Percentiles rank a stretch among this genome's conserved stretches.
These are phyloP conservation scores for Chrysochromulina tobinii DNA, from an alignment of 78 protist genomes.

Conservation along the genomic window DNA sequence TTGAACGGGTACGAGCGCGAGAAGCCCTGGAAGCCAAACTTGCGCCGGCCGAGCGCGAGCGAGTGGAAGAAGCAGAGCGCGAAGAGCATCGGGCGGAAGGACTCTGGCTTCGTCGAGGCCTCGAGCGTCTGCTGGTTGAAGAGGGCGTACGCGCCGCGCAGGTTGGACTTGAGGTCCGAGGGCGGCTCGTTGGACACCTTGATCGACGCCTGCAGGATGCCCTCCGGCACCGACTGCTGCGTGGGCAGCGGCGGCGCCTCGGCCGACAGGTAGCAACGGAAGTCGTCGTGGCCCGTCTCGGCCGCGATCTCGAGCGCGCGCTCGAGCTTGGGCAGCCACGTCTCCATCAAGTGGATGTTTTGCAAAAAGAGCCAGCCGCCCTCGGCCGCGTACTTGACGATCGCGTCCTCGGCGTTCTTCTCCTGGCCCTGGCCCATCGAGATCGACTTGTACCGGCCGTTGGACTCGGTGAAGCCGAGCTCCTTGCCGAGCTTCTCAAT, in stretches of 20 bases:
- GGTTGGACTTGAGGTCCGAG: not conserved
- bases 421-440: conserved; percentile 93
- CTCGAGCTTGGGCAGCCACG: conserved; percentile 75
- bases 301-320: conserved; percentile 49
- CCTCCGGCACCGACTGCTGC: not conserved
- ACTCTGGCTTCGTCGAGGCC: not conserved
- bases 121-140: not conserved
- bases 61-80: conserved; percentile 88
- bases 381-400: not conserved
- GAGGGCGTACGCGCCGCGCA: not conserved
- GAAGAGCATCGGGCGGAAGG: conserved; percentile 69
- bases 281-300: conserved; percentile 26
- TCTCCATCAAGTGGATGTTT: conserved; percentile 78
- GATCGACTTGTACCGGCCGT: not conserved
- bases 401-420: conserved; percentile 64
- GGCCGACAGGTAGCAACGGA: conserved; percentile 80
- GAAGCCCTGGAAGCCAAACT: conserved; percentile 91
- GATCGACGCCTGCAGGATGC: conserved; percentile 57
- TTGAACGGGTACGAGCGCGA: conserved; percentile 81
- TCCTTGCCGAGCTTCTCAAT: conserved; percentile 66
- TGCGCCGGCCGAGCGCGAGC: conserved; percentile 78
- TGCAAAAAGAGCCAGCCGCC: conserved; percentile 83
- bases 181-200: conserved; percentile 94
- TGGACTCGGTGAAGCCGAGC: conserved; percentile 26
- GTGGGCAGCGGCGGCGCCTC: not conserved